phyloP scores from a whole-genome alignment of 2,329 filamentous ascomycete species.

The Acephala macrosclerotiorum region DNA sequence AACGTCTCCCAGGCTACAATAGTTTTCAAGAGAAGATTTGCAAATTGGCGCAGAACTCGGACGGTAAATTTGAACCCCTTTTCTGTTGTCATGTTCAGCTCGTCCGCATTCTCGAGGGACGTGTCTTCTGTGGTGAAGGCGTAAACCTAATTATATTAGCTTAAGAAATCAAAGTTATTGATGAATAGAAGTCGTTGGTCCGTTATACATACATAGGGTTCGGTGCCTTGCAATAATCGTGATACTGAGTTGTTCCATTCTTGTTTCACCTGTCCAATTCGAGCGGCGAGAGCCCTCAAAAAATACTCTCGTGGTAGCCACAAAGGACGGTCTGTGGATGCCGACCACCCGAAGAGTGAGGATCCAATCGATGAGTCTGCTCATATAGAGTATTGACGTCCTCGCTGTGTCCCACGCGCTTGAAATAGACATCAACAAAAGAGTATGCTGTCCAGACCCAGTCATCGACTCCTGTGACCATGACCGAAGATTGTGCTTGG shows the following conservation, averaged over 20 bases:
- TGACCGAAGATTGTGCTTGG: slow-evolving; percentile 25
- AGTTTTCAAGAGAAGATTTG: slow-evolving; percentile 20
- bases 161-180: neutral
- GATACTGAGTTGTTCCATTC: slow-evolving; percentile 27
- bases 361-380: slow-evolving; percentile 11
- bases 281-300: slow-evolving; percentile 13
- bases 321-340: slow-evolving; percentile 9
- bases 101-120: neutral
- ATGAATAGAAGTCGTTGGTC: neutral
- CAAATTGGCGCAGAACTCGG: slow-evolving; percentile 22
- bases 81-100: neutral
- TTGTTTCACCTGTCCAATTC: slow-evolving; percentile 24
- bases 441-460: slow-evolving; percentile 26
- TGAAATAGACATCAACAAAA: slow-evolving; percentile 27
- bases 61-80: slow-evolving; percentile 28
- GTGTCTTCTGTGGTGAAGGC: neutral
- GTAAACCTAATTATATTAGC: neutral
- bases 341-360: slow-evolving; percentile 20
- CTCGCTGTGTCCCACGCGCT: slow-evolving; percentile 12
- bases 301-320: slow-evolving; percentile 24
- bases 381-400: slow-evolving; percentile 9
- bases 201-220: neutral
- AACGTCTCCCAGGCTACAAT: slow-evolving; percentile 23
- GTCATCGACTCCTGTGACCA: slow-evolving; percentile 25
- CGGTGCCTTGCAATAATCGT: neutral